Evolutionary conservation across 108 stramenopile species (phyloP).

Genomic region (Schizochytrium sp.): DNA sequence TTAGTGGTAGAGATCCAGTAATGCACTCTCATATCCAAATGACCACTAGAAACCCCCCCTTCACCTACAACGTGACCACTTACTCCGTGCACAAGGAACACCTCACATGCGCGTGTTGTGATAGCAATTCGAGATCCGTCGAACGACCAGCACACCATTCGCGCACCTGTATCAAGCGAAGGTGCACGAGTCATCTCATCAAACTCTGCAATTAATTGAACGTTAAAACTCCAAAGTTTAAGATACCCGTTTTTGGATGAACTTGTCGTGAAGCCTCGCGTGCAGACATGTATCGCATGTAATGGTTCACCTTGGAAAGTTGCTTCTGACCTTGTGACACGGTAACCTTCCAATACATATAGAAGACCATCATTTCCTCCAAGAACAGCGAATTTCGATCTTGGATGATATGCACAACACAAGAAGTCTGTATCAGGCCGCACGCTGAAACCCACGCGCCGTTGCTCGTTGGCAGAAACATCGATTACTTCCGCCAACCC

Average conservation of each 20-base stretch:
- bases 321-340: not conserved
- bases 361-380: not conserved
- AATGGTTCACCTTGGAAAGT: not conserved
- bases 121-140: constrained; percentile 38
- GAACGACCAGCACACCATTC: constrained; percentile 21
- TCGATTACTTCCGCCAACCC: constrained; percentile 1
- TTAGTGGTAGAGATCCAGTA: not conserved
- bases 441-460: not conserved
- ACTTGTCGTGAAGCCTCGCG: constrained; percentile 26
- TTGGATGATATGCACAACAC: constrained; percentile 1
- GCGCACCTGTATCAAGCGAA: not conserved
- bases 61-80: not conserved
- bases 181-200: not conserved
- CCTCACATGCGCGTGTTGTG: not conserved
- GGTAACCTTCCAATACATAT: constrained; percentile 3
- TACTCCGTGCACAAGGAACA: not conserved
- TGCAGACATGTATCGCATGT: not conserved
- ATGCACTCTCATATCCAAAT: not conserved
- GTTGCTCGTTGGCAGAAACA: not conserved
- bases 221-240: constrained; percentile 30
- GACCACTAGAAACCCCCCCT: not conserved
- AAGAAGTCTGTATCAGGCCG: not conserved
- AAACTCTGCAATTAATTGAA: not conserved
- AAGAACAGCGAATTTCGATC: not conserved
- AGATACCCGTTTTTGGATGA: not conserved